Evolutionary conservation across 495 filamentous ascomycete genomes (phyloP), one percentile per base, ranked within the genome.

Genomic region (Glutinoglossum americanum): DNA sequence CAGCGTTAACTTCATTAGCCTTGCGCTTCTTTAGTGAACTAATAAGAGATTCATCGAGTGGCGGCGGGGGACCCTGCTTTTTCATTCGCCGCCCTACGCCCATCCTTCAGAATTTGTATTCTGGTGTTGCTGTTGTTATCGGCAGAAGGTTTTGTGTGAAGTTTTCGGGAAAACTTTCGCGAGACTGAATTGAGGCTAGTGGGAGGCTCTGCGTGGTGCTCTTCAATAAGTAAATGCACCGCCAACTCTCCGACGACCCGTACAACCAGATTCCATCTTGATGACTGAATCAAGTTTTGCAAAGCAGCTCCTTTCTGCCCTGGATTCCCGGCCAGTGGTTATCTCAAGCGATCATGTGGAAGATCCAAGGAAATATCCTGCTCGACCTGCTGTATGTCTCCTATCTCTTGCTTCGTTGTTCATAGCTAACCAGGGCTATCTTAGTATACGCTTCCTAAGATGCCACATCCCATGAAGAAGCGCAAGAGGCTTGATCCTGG

Each of bases 241-340:
- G 13, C 49, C 5, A 15, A 15, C 3, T 23, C 51, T 54, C 51
- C 19, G 21, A 27, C 33, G 11, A n/a, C 51, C 17, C 4, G 4
- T 28, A 54, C 30, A 13, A 27, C 37, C 15, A 11, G 37, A n/a
- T 45, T 15, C 1, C 17, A 15, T 21, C 64, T 77, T 49, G 44
- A 93, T 93, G 87, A 77, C 86, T n/a, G 89, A 96, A 75, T 63
- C 89, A 51, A 67, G 77, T 55, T 98, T 94, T 68, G 79, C 86
- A 59, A 89, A 85, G 68, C 72, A 79, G 51, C 94, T 90, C 71
- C 82, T 98, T 62, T 72, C 83, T 21, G 73, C 77, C 21, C 78
- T 96, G 54, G 87, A 90, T 71, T 74, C 79, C 35, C 79, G 81
- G 58, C 83, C 85, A 9, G 67, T 81, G 63, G 90, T 88, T 70